phyloP scores from a whole-genome alignment of 1,139 yeast species.

The Yamadazyma pseudoaaseri region DNA sequence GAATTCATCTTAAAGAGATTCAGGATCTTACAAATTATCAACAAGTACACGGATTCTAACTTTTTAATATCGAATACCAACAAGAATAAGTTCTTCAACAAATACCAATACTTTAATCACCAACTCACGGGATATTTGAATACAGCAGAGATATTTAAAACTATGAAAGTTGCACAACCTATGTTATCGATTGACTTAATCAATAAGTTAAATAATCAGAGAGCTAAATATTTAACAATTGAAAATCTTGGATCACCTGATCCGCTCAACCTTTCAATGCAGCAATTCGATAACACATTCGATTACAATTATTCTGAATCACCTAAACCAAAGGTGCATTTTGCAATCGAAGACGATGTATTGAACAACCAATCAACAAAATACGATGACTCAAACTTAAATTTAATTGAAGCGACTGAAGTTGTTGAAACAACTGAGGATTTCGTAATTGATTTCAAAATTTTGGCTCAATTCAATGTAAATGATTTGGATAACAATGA shows the following conservation, averaged over 20 bases:
- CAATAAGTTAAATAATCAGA: conserved; percentile 13
- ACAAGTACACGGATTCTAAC: conserved; percentile 25
- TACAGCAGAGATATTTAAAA: conserved; percentile 40
- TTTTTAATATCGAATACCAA: conserved; percentile 14
- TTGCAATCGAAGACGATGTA: conserved; percentile 3
- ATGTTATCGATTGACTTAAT: conserved; percentile 14
- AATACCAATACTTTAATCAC: conserved; percentile 39
- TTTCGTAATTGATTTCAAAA: conserved; percentile 13
- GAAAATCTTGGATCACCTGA: conserved; percentile 1
- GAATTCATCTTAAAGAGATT: conserved; percentile 41
- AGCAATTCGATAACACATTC: conserved; percentile 3
- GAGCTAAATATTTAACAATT: conserved; percentile 5
- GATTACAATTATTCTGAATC: conserved; percentile 1
- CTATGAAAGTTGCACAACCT: conserved; percentile 48
- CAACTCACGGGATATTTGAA: conserved; percentile 41
- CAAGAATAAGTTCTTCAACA: conserved; percentile 15
- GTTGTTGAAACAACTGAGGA: conserved; percentile 11
- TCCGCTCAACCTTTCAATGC: background rate
- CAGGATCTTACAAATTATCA: conserved; percentile 30
- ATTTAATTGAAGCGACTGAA: conserved; percentile 10
- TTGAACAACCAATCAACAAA: conserved; percentile 3
- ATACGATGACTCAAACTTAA: conserved; percentile 10
- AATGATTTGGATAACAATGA: conserved; percentile 19
- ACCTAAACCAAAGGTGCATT: conserved; percentile 4
- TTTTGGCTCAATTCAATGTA: conserved; percentile 8